Base-by-base conservation (phyloP, 306 rosid species). In the Malus orientalis region DNA sequence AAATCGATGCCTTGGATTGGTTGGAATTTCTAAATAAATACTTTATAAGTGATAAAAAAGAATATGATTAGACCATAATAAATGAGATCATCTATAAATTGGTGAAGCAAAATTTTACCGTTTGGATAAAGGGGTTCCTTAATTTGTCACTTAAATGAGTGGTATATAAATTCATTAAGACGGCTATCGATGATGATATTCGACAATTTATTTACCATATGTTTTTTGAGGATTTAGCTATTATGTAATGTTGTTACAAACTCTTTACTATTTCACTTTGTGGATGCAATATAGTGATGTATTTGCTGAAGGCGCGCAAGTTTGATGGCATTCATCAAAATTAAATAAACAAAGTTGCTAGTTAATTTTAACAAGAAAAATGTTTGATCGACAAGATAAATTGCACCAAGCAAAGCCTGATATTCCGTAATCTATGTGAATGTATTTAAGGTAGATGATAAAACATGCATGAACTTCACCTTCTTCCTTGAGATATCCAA, bases 381-480 rank as follows among this genome's bases (percentile, higher is more conserved):
- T 25, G 36, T 61, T 6, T 61, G 38, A 3, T 4, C 3, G 38
- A 60, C 27, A 25, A 60, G n/a, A 61, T 13, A 27, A 16, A 30
- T 64, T 64, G 44, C 44, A 16, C 13, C 6, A 18, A 20, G 44
- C 67, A 64, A 64, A 32, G 23, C 69, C 44, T 64, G 44, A 64
- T 32, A 15, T 64, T 32, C 44, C 69, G 44, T 64, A 32, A 64
- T 64, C 69, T 8, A 18, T 8, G 12, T 18, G 42, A 8, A 64
- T 32, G 30, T 22, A 18, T 61, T 61, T 15, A 64, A 64, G 69
- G 23, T 38, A 8, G 69, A 20, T 32, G 23, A 64, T 64, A 64
- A 64, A 64, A 32, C 32, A 71, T 73, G 38, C 54, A 73, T 57
- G 76, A 71, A 59, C 47, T 73, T 58, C 55, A 58, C 76, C 76